These are phyloP conservation scores for Ascodesmis nigricans DNA, from an alignment of 495 filamentous ascomycete species.

Conservation along the genomic window DNA sequence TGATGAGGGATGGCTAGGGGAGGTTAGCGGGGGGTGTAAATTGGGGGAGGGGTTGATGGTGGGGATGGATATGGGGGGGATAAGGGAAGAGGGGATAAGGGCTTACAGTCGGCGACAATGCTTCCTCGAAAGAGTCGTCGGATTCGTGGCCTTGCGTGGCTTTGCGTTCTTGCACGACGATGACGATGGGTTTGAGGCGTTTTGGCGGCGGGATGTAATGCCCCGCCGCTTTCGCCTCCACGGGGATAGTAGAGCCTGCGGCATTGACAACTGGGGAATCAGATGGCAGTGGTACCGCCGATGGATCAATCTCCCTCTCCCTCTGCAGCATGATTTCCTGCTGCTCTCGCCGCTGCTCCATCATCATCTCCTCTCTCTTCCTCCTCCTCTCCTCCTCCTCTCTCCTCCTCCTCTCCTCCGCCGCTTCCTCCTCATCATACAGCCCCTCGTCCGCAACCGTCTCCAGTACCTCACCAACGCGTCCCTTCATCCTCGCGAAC, in stretches of 20 bases:
- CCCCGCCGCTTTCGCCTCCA: conserved; percentile 2
- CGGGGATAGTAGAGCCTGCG: too few species aligned
- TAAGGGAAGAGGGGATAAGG: background rate
- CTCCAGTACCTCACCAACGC: background rate
- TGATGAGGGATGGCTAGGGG: conserved; percentile 11
- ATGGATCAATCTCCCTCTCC: too few species aligned
- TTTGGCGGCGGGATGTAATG: conserved; percentile 12
- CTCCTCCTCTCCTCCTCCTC: conserved; percentile 3
- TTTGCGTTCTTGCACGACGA: conserved; percentile 17
- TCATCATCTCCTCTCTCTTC: background rate
- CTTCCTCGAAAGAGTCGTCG: conserved; percentile 15
- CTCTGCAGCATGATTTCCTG: conserved; percentile 9
- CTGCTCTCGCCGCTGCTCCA: conserved; percentile 1
- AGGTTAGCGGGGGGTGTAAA: background rate
- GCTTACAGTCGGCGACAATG: conserved; percentile 12
- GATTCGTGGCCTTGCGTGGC: conserved; percentile 13
- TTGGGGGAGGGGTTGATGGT: too few species aligned
- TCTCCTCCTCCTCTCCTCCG: background rate
- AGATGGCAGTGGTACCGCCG: too few species aligned
- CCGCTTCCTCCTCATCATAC: background rate
- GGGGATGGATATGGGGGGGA: background rate
- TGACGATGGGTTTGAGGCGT: conserved; percentile 10
- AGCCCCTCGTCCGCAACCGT: background rate
- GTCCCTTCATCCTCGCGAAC: background rate
- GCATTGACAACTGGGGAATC: too few species aligned